Percentiles rank a stretch among this genome's conserved stretches.
Conservation (phyloP, 2,329 filamentous ascomycete species). For the Lachnellula arida region DNA sequence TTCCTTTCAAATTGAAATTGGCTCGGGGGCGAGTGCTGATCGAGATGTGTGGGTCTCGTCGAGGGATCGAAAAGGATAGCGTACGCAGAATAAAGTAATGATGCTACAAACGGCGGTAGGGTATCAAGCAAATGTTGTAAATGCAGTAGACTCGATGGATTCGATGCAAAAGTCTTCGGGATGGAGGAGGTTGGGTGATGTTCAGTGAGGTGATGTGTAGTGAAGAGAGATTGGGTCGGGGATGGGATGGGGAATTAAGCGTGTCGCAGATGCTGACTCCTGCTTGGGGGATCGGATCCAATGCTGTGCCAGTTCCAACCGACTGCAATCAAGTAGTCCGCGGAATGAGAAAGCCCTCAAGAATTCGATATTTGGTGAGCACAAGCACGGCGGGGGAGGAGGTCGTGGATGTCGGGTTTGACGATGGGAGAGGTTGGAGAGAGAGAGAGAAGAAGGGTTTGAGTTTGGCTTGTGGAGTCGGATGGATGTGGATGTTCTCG, state of each 20-base stretch:
- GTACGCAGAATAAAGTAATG: conserved; percentile 16
- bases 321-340: neutral
- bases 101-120: conserved; percentile 17
- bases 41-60: conserved; percentile 25
- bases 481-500: neutral
- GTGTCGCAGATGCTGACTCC: conserved; percentile 17
- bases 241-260: conserved; percentile 12
- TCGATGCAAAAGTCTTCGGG: conserved; percentile 5
- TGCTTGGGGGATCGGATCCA: neutral
- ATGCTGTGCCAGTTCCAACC: too few species aligned
- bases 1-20: conserved; percentile 8
- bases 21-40: conserved; percentile 13
- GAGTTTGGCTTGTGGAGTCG: neutral
- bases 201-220: too few species aligned
- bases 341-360: neutral
- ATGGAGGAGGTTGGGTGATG: neutral
- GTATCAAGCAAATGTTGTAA: conserved; percentile 11
- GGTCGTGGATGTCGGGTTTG: neutral
- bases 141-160: conserved; percentile 10
- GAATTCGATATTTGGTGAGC: neutral
- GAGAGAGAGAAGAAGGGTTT: neutral
- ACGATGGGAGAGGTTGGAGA: neutral
- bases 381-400: neutral
- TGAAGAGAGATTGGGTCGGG: conserved; percentile 3
- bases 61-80: conserved; percentile 9